phyloP scores from a whole-genome alignment of 139 green algal genomes.

The Parachlorella kessleri region DNA sequence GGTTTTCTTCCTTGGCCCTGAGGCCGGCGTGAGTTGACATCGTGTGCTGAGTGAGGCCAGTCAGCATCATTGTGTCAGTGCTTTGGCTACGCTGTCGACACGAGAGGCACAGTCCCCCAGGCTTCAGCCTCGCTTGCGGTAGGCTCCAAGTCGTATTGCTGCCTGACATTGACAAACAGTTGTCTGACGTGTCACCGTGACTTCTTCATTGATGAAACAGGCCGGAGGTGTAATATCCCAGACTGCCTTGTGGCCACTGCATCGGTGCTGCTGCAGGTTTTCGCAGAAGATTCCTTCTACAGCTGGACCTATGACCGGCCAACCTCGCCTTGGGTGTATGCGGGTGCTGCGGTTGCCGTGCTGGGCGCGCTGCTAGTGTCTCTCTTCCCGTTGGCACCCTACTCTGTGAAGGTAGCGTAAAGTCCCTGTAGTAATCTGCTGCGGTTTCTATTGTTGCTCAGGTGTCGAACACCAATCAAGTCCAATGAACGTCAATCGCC shows the following conservation, averaged over 20 bases:
- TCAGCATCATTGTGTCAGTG: too few relatives aligned
- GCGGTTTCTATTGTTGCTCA: not conserved
- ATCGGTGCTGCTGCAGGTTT: constrained; percentile 34
- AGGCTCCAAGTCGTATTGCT: too few relatives aligned
- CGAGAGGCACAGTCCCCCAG: too few relatives aligned
- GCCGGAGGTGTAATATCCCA: too few relatives aligned
- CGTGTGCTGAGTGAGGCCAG: too few relatives aligned
- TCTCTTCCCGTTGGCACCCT: constrained; percentile 56
- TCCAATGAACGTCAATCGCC: not conserved
- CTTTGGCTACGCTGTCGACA: too few relatives aligned
- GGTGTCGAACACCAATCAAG: not conserved
- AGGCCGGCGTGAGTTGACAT: not conserved
- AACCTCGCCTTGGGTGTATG: constrained; percentile 60
- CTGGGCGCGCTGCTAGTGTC: constrained; percentile 45
- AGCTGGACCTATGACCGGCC: constrained; percentile 75
- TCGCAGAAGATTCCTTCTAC: constrained; percentile 73
- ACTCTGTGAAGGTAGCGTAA: constrained; percentile 23
- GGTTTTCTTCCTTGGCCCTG: constrained; percentile 1
- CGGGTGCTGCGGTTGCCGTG: constrained; percentile 36
- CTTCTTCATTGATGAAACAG: too few relatives aligned
- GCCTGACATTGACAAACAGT: too few relatives aligned
- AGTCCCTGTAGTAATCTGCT: not conserved
- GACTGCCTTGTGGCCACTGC: too few relatives aligned
- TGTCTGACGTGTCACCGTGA: too few relatives aligned
- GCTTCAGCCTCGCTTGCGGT: too few relatives aligned